phyloP scores from a whole-genome alignment of 2,329 filamentous ascomycete species.

The Penicillium capsulatum region DNA sequence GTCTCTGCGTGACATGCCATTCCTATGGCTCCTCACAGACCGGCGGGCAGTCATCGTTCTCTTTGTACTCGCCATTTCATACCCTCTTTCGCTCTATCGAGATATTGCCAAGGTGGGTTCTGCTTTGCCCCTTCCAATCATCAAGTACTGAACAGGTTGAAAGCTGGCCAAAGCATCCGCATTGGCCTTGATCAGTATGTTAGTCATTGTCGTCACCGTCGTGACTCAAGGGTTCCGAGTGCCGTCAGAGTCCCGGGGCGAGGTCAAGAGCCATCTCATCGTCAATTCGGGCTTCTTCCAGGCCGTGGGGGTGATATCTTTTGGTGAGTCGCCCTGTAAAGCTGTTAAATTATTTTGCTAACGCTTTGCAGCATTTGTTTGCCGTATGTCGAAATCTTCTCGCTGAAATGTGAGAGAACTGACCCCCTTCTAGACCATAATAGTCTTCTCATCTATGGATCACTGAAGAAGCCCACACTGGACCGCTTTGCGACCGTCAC shows the following conservation, averaged over 20 bases:
- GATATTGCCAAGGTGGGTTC: slow-evolving; percentile 85
- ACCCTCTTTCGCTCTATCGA: slow-evolving; percentile 85
- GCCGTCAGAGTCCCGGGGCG: slow-evolving; percentile 66
- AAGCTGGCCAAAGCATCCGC: slow-evolving; percentile 94
- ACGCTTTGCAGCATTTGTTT: slow-evolving; percentile 57
- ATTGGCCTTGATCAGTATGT: slow-evolving; percentile 87
- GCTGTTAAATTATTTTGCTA: slow-evolving; percentile 24
- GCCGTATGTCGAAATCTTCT: slow-evolving; percentile 46
- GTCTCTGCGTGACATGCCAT: slow-evolving; percentile 63
- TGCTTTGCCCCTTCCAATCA: background rate
- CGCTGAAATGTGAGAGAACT: slow-evolving; percentile 9
- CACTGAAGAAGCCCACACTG: slow-evolving; percentile 86
- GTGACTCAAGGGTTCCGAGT: slow-evolving; percentile 76
- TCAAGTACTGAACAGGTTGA: slow-evolving; percentile 29
- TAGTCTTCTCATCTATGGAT: slow-evolving; percentile 94
- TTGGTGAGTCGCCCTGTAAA: slow-evolving; percentile 56
- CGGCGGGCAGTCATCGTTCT: slow-evolving; percentile 81
- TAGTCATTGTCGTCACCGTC: slow-evolving; percentile 81
- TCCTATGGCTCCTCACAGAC: slow-evolving; percentile 77
- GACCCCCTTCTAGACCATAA: slow-evolving; percentile 66
- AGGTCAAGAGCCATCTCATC: slow-evolving; percentile 66
- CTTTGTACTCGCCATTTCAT: slow-evolving; percentile 80
- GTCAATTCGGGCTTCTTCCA: slow-evolving; percentile 88
- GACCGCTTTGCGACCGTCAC: slow-evolving; percentile 92
- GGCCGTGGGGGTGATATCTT: slow-evolving; percentile 95